phyloP scores from a whole-genome alignment of 176 grass and related monocot species.

The Chrysopogon serrulatus region DNA sequence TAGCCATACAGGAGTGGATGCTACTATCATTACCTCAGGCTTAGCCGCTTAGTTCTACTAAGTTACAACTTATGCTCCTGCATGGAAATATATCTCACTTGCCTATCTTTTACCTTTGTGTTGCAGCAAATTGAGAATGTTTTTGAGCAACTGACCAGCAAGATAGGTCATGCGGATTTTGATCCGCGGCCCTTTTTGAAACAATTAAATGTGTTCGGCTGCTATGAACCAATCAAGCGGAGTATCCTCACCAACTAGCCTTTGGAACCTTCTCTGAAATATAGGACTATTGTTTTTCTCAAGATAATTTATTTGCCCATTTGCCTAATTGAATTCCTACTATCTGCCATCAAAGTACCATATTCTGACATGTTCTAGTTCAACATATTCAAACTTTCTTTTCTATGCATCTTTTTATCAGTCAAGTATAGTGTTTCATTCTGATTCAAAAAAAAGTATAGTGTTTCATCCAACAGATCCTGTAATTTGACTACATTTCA shows the following conservation, averaged over 20 bases:
- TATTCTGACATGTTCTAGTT: neutral
- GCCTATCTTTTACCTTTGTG: conserved; percentile 13
- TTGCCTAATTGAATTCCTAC: neutral
- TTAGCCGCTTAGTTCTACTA: neutral
- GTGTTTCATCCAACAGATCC: neutral
- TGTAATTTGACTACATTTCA: neutral
- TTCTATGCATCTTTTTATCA: neutral
- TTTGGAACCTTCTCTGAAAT: neutral
- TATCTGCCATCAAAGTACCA: neutral
- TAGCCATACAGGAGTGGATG: neutral
- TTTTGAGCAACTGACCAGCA: conserved; percentile 43
- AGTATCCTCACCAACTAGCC: conserved; percentile 43
- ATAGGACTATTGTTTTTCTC: neutral
- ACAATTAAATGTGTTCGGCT: conserved; percentile 33
- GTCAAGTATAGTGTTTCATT: neutral
- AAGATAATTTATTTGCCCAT: neutral
- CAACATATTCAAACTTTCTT: neutral
- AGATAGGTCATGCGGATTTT: conserved; percentile 35
- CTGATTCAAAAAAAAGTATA: too few species aligned
- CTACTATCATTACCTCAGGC: neutral
- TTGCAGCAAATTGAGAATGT: conserved; percentile 23
- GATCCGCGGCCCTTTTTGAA: conserved; percentile 34
- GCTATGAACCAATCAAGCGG: conserved; percentile 51
- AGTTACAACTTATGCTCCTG: neutral
- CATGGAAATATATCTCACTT: neutral